phyloP scores from a whole-genome alignment of 768 basidiomycete species.

The Neoboletus brunneissimus region DNA sequence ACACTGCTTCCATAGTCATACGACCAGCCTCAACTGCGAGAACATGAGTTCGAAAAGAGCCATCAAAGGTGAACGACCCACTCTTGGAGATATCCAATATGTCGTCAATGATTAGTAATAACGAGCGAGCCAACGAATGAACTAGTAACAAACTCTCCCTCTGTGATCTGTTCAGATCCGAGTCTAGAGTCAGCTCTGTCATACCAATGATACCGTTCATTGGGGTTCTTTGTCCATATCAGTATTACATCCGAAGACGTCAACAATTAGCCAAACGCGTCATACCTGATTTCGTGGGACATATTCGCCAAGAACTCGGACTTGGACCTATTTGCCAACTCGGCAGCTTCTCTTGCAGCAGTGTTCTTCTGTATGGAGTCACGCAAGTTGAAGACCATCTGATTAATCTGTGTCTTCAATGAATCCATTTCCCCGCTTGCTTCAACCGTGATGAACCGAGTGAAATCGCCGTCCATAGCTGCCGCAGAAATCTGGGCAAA shows the following conservation, averaged over 20 bases:
- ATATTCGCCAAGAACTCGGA: constrained; percentile 99
- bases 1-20: constrained; percentile 99
- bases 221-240: constrained; percentile 67
- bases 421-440: constrained; percentile 99
- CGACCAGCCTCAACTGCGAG: constrained; percentile 90
- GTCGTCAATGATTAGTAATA: constrained; percentile 97
- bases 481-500: constrained; percentile 99
- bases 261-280: constrained; percentile 11
- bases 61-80: constrained; percentile 41
- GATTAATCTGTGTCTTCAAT: constrained; percentile 97
- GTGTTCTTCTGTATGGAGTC: constrained; percentile 99
- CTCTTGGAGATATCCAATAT: constrained; percentile 99
- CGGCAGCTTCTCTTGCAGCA: constrained; percentile 93
- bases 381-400: constrained; percentile 97
- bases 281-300: constrained; percentile 92
- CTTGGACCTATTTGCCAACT: constrained; percentile 96
- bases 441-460: constrained; percentile 98
- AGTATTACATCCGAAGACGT: constrained; percentile 1
- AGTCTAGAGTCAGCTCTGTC: constrained; percentile 97
- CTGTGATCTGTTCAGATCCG: constrained; percentile 91
- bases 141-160: constrained; percentile 94
- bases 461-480: constrained; percentile 98
- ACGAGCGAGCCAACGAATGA: constrained; percentile 87
- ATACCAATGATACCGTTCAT: constrained; percentile 99
- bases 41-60: constrained; percentile 4